phyloP scores from a whole-genome alignment of 768 basidiomycete species.

The Asterophora parasitica region DNA sequence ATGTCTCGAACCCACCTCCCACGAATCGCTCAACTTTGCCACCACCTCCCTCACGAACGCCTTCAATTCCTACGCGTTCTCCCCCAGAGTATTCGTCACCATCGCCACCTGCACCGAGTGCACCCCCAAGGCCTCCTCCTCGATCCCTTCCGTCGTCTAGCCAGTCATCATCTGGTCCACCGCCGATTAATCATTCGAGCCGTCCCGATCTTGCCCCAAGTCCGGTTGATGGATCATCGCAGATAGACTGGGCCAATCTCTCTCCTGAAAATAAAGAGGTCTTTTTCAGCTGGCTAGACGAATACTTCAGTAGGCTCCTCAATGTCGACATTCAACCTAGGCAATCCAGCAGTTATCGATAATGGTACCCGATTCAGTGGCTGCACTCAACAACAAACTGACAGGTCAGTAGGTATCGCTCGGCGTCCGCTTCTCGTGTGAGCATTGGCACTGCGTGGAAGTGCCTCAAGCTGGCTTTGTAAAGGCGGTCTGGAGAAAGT shows the following conservation, averaged over 20 bases:
- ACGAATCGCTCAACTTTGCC: conserved; percentile 8
- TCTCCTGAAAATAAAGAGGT: conserved; percentile 61
- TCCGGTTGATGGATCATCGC: conserved; percentile 5
- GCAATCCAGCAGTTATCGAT: neutral
- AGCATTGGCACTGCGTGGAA: no score
- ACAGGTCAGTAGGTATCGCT: no score
- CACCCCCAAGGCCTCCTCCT: neutral
- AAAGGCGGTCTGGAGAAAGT: no score
- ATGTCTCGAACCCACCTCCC: conserved; percentile 17
- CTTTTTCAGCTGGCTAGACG: conserved; percentile 79
- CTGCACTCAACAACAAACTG: no score
- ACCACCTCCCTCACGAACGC: conserved; percentile 10
- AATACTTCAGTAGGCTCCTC: conserved; percentile 59
- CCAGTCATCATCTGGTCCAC: conserved; percentile 28
- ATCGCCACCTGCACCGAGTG: conserved; percentile 16
- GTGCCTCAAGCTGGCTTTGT: no score
- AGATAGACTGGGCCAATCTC: conserved; percentile 68
- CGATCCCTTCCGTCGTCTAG: conserved; percentile 15
- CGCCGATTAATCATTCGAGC: conserved; percentile 28
- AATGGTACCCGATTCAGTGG: neutral
- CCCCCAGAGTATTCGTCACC: conserved; percentile 10
- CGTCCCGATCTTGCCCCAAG: conserved; percentile 21
- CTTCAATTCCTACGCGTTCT: conserved; percentile 13
- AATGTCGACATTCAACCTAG: conserved; percentile 22
- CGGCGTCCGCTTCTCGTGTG: neutral